Evolutionary conservation across 2,329 filamentous ascomycete species (phyloP).

Genomic region (Dactylellina leptospora): DNA sequence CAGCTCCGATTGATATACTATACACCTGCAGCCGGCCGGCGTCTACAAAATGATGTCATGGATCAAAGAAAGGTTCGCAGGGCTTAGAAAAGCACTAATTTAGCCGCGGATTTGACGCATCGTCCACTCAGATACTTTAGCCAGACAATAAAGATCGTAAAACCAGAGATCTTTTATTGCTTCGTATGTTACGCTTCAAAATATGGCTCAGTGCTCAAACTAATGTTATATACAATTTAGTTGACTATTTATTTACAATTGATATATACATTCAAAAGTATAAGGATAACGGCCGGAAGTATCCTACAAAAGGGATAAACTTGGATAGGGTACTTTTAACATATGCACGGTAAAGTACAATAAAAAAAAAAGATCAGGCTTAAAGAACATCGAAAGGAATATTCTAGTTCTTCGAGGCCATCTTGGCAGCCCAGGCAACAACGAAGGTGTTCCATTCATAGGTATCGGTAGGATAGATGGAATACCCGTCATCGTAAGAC

Average conservation of each 20-base stretch:
- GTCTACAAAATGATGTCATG: no score
- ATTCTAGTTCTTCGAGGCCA: slow-evolving; percentile 42
- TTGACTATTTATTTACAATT: slow-evolving; percentile 30
- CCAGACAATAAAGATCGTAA: no score
- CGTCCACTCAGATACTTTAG: no score
- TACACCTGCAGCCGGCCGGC: no score
- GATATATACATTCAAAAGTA: slow-evolving; percentile 1
- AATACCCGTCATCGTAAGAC: slow-evolving; percentile 55
- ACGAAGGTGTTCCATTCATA: slow-evolving; percentile 44
- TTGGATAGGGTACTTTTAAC: neutral
- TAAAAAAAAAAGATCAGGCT: neutral
- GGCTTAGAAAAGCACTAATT: no score
- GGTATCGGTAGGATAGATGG: slow-evolving; percentile 48
- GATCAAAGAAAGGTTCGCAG: no score
- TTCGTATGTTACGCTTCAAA: no score
- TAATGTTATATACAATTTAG: slow-evolving; percentile 16
- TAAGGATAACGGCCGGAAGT: neutral
- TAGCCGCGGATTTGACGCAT: no score
- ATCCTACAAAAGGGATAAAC: neutral
- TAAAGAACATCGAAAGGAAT: slow-evolving; percentile 1
- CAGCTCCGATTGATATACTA: no score
- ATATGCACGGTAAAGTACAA: neutral
- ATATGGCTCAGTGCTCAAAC: no score
- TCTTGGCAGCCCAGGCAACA: slow-evolving; percentile 42
- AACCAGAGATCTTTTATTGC: no score